Percentiles rank a stretch among this genome's conserved stretches.
Conservation (phyloP, 1,139 yeast genomes). For the Magnusiomyces ingens region DNA sequence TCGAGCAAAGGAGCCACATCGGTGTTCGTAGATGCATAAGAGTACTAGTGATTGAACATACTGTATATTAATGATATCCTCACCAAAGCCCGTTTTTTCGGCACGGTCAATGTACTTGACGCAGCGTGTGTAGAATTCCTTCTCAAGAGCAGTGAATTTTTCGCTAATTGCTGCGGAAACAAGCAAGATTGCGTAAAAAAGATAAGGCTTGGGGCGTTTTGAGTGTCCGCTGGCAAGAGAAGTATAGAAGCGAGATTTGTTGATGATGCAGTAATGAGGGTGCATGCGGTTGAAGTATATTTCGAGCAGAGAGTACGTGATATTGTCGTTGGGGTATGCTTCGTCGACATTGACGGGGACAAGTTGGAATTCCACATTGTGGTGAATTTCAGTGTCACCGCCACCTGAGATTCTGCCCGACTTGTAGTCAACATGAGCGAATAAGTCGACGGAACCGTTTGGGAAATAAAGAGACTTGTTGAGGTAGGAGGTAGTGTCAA, state of each 20-base stretch:
- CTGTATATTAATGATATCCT: conserved; percentile 18
- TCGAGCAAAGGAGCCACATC: conserved; percentile 25
- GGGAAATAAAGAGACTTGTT: too few species aligned
- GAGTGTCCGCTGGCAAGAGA: conserved; percentile 16
- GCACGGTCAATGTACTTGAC: conserved; percentile 21
- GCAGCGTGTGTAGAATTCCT: conserved; percentile 24
- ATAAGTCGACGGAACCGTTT: too few species aligned
- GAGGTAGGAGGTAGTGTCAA: too few species aligned
- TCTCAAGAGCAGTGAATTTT: conserved; percentile 16
- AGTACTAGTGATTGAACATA: conserved; percentile 27
- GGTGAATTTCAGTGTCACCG: neutral
- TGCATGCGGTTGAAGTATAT: conserved; percentile 21
- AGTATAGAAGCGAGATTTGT: conserved; percentile 19
- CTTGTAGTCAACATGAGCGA: neutral
- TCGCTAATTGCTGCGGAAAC: conserved; percentile 23
- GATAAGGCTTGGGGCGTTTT: conserved; percentile 23
- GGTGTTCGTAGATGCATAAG: conserved; percentile 25
- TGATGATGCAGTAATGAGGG: conserved; percentile 21
- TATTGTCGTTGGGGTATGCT: conserved; percentile 24
- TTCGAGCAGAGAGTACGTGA: conserved; percentile 22
- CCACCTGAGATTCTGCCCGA: neutral
- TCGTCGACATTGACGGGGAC: conserved; percentile 22
- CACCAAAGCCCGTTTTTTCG: conserved; percentile 19
- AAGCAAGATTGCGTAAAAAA: conserved; percentile 29
- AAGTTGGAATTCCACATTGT: neutral